Evolutionary conservation across 2,329 filamentous ascomycete species (phyloP).

Genomic region (Pseudogymnoascus sp.): DNA sequence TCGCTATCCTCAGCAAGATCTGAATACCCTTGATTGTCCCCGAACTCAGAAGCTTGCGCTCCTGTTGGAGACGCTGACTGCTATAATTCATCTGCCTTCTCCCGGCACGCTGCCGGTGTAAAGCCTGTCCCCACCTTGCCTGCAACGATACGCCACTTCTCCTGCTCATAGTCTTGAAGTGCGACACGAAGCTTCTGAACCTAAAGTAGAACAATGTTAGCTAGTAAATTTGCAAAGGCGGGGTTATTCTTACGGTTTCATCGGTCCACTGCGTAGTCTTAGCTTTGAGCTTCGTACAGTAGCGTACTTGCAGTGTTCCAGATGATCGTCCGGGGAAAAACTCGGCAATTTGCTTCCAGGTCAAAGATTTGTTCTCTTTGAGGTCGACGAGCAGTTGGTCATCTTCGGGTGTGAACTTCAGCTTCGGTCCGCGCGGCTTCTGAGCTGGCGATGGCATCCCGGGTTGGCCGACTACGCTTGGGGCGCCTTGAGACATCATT

Average conservation of each 20-base stretch:
- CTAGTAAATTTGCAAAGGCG: slow-evolving; percentile 9
- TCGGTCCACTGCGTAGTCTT: slow-evolving; percentile 93
- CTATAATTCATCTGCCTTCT: slow-evolving; percentile 39
- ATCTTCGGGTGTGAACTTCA: slow-evolving; percentile 91
- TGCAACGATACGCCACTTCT: slow-evolving; percentile 88
- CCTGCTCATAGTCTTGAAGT: slow-evolving; percentile 79
- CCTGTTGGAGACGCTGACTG: slow-evolving; percentile 31
- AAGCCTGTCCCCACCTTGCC: slow-evolving; percentile 88
- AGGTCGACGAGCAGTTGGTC: slow-evolving; percentile 81
- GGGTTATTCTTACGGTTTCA: slow-evolving; percentile 64
- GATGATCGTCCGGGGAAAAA: slow-evolving; percentile 90
- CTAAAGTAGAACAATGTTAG: slow-evolving; percentile 37
- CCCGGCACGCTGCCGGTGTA: slow-evolving; percentile 78
- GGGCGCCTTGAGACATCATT: slow-evolving; percentile 52
- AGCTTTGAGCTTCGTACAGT: slow-evolving; percentile 90
- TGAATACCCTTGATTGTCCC: slow-evolving; percentile 21
- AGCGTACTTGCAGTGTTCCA: slow-evolving; percentile 85
- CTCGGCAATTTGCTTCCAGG: slow-evolving; percentile 96
- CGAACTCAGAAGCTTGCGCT: slow-evolving; percentile 29
- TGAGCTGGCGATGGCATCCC: slow-evolving; percentile 83
- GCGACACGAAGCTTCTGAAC: slow-evolving; percentile 70
- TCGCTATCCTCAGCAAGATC: slow-evolving; percentile 1
- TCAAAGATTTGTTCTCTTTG: slow-evolving; percentile 90
- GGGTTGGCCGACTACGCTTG: slow-evolving; percentile 78
- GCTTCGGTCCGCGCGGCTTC: slow-evolving; percentile 75